Base-by-base conservation (phyloP, 345 rosid genomes). In the Dipteronia dyeriana region DNA sequence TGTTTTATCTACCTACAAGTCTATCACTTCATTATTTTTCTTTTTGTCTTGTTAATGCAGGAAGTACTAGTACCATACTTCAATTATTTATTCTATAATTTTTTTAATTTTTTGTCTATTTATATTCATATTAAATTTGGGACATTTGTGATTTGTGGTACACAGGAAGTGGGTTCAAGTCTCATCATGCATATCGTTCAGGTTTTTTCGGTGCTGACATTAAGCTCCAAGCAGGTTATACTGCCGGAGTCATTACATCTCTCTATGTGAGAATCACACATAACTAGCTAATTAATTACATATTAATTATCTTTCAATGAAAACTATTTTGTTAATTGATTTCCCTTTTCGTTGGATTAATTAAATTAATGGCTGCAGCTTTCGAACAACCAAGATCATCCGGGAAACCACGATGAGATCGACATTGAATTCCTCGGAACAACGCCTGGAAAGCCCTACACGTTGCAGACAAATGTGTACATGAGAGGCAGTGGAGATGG, bases 131-230 rank as follows among this genome's bases (percentile, higher is more conserved):
- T 43, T 75, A 34, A 4, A 34, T 34, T 34, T 74, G 13, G 0
- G 31, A 22, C 22, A 41, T 76, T 63, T 71, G 61, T 66, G 73
- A 41, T 9, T 0, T 7, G 8, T 43, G 43, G 41, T 2, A 29
- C 85, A 76, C 88, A 95, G 98, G 98, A 70, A 91, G 99, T 82
- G 99, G 99, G 77, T 95, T 86, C 82, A 93, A 95, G 87, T 95
- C 99, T 70, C 75, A 81, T 71, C 86, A 77, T 7, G 31, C 88
- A 4, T 95, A 95, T 72, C 86, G 61, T 38, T 90, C 96, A 0
- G 99, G 99, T 9, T 95, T 92, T 85, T 92, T 95, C 66, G 92
- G 97, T 70, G 93, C 97, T 29, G 87, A 90, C 53, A 76, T 95
- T 74, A 93, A 92, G 85, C 94, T 95, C 66, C 99, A 95, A 45